Percentiles rank a stretch among this genome's conserved stretches.
Conservation (phyloP, 2,329 filamentous ascomycete species). For the Sporothrix globosa region DNA sequence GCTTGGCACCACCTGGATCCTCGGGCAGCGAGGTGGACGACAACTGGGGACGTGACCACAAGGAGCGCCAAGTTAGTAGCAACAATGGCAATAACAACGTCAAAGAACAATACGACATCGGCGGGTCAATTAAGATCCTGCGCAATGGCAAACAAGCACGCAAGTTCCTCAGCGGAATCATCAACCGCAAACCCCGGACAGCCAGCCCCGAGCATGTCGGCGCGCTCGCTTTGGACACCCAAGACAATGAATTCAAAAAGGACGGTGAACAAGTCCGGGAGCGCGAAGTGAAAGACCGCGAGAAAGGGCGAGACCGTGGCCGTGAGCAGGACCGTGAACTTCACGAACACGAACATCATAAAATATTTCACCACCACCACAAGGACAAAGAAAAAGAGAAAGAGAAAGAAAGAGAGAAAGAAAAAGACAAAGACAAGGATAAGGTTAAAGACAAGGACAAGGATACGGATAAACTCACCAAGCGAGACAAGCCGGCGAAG, state of each 20-base stretch:
- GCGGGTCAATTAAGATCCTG: slow-evolving; percentile 44
- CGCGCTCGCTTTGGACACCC: neutral
- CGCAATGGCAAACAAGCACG: slow-evolving; percentile 49
- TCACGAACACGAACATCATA: slow-evolving; percentile 32
- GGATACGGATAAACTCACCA: neutral
- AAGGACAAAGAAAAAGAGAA: slow-evolving; percentile 26
- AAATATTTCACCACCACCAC: neutral
- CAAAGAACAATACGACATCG: slow-evolving; percentile 39
- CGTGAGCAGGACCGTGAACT: slow-evolving; percentile 16
- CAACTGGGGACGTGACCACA: slow-evolving; percentile 38
- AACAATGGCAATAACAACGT: slow-evolving; percentile 36
- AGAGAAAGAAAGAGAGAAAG: slow-evolving; percentile 1
- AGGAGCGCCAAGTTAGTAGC: slow-evolving; percentile 37
- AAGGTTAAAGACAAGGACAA: neutral
- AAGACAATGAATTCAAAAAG: slow-evolving; percentile 17
- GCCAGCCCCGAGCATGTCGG: slow-evolving; percentile 40
- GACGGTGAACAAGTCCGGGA: slow-evolving; percentile 32
- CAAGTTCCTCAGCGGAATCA: slow-evolving; percentile 50
- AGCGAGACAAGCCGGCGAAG: slow-evolving; percentile 28
- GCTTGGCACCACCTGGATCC: slow-evolving; percentile 49
- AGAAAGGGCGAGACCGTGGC: slow-evolving; percentile 29
- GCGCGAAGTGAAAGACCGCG: slow-evolving; percentile 34
- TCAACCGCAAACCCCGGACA: slow-evolving; percentile 43
- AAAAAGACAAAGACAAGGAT: slow-evolving; percentile 10
- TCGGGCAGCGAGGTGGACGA: slow-evolving; percentile 55